Evolutionary conservation across 2,329 filamentous ascomycete species (phyloP), one percentile per base, ranked within the genome.

Genomic region (Xylariaceae sp.): DNA sequence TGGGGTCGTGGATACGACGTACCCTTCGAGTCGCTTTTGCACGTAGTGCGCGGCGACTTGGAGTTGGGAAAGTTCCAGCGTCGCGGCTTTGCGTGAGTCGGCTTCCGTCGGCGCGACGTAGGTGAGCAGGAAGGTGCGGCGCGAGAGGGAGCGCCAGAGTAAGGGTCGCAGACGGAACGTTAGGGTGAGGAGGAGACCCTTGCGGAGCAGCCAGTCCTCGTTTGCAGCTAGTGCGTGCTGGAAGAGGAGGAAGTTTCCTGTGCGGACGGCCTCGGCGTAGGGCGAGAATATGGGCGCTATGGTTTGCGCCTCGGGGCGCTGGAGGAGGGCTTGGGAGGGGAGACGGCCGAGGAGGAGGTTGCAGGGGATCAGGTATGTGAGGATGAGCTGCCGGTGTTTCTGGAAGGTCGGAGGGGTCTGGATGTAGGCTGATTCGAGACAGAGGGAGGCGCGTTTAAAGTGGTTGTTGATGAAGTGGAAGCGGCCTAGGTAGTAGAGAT

Each of bases 401-500:
- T 85, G 83, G 65, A 90, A 89, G 15, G 69, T 70, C 0, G 75
- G 67, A 1, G 80, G 82, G 0, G 81, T 84, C 73, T 95, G 88
- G 54, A 87, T 76, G 73, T 96, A 97, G 2, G 93, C 90, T 30
- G 87, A 81, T 68, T 95, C 84, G 5, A 97, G 78, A 41, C 88
- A 90, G 53, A 85, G 78, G 55, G 88, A 84, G 0, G 92, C 91
- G 30, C 89, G 86, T 62, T 84, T 85, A 73, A 91, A 96, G 71
- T 96, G 88, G 65, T 86, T 88, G 72, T 90, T 92, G 64, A 89
- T 86, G 72, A 96, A 91, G 69, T 92, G 86, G 75, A 93, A 97
- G 60, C 92, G 88, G 15, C 93, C 93, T 4, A 97, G 86, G 71
- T 96, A 96, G 76, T 96, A 97, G 11, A 97, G 86, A 68, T 92